phyloP scores from a whole-genome alignment of 306 rosid species.

The Fagus sylvatica region DNA sequence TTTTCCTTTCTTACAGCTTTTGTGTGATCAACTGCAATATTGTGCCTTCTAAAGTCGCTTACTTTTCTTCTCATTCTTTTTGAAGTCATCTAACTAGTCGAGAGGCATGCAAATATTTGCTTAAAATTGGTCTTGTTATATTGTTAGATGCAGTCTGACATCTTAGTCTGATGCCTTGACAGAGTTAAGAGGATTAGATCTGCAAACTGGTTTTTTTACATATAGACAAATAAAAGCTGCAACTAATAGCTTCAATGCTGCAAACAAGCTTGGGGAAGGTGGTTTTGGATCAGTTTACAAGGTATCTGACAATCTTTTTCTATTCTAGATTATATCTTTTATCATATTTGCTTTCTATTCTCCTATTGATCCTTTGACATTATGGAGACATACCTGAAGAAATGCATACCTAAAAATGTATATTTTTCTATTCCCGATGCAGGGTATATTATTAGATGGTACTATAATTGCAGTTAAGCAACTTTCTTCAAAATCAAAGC shows the following conservation, averaged over 20 bases:
- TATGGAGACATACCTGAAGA: neutral
- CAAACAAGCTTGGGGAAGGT: slow-evolving; percentile 68
- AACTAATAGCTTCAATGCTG: slow-evolving; percentile 52
- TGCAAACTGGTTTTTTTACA: slow-evolving; percentile 24
- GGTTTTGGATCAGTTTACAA: slow-evolving; percentile 78
- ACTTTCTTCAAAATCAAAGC: slow-evolving; percentile 29
- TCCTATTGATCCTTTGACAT: neutral
- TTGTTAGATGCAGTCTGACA: neutral
- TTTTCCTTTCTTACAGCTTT: accelerated
- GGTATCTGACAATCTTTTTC: slow-evolving; percentile 35
- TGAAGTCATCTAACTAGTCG: neutral
- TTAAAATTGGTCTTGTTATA: slow-evolving; percentile 7
- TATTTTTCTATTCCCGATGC: slow-evolving; percentile 17
- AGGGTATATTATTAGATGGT: slow-evolving; percentile 25
- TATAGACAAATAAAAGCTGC: slow-evolving; percentile 37
- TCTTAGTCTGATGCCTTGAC: neutral
- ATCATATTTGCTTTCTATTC: neutral
- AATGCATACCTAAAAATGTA: neutral
- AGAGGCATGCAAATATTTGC: neutral
- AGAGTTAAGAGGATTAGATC: slow-evolving; percentile 6
- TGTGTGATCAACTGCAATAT: neutral
- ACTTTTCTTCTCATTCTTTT: neutral
- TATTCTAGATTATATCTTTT: neutral
- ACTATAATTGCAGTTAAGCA: slow-evolving; percentile 25
- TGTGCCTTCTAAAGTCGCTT: neutral